Conservation (phyloP, 805 yeast species). For the Candida dajiaensis region DNA sequence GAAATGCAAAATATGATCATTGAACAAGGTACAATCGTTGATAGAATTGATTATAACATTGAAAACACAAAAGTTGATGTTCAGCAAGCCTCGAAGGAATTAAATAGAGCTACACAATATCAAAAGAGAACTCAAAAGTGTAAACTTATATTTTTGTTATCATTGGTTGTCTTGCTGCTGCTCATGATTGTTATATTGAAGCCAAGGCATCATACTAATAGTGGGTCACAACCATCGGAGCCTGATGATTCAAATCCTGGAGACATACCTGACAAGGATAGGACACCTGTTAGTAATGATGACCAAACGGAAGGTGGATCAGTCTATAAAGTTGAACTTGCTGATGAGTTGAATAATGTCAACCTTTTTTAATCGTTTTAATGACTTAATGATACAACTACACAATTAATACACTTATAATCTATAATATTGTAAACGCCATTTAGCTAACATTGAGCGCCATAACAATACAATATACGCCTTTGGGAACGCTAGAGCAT, state of each 20-base stretch:
- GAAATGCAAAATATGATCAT: slow-evolving; percentile 89
- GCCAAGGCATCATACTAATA: slow-evolving; percentile 34
- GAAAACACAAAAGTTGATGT: slow-evolving; percentile 74
- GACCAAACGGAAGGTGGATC: not conserved
- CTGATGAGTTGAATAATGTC: not conserved
- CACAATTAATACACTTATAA: not conserved
- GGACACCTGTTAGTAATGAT: slow-evolving; percentile 4
- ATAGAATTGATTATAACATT: slow-evolving; percentile 88
- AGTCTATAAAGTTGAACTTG: not conserved
- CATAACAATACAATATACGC: not conserved
- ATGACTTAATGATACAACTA: not conserved
- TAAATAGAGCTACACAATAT: slow-evolving; percentile 68
- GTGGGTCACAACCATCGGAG: not conserved
- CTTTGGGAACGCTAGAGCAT: not conserved
- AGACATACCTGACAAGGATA: slow-evolving; percentile 10
- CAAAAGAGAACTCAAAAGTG: slow-evolving; percentile 91
- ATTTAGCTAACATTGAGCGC: not conserved
- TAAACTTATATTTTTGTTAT: slow-evolving; percentile 70
- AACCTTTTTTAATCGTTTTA: not conserved
- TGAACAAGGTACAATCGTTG: slow-evolving; percentile 92
- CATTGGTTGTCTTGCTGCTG: slow-evolving; percentile 65
- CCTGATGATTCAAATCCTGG: slow-evolving; percentile 3
- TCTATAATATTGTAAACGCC: not conserved
- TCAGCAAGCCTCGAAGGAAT: slow-evolving; percentile 70
- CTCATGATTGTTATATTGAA: slow-evolving; percentile 66